Conservation (phyloP, 2,329 filamentous ascomycete species). For the Fusarium chuoi region DNA sequence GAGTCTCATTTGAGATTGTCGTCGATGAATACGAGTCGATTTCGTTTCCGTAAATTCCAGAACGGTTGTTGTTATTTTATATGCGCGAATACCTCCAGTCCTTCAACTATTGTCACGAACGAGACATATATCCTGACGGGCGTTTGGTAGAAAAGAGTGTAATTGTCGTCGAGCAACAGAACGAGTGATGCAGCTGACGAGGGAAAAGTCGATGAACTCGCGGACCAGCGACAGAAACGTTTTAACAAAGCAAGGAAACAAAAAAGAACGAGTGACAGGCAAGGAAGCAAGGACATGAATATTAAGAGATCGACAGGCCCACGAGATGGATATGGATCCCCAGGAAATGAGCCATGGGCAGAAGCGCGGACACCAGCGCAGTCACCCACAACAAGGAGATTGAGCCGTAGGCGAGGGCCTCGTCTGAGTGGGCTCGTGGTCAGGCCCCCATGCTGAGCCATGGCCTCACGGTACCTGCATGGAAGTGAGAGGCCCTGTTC, state of each 20-base stretch:
- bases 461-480: constrained; percentile 26
- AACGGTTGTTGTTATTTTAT: constrained; percentile 36
- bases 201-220: constrained; percentile 22
- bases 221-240: constrained; percentile 39
- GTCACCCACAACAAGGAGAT: constrained; percentile 34
- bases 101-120: constrained; percentile 34
- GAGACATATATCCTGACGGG: constrained; percentile 26
- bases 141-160: constrained; percentile 35
- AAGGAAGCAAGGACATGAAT: constrained; percentile 29
- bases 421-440: constrained; percentile 25
- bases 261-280: constrained; percentile 32
- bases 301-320: constrained; percentile 42
- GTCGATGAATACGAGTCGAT: constrained; percentile 37
- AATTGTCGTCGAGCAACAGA: constrained; percentile 41
- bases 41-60: constrained; percentile 21
- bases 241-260: constrained; percentile 38
- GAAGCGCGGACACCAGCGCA: constrained; percentile 37
- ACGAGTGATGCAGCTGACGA: constrained; percentile 40
- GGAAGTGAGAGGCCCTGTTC: constrained; percentile 23
- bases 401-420: constrained; percentile 36
- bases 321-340: constrained; percentile 39
- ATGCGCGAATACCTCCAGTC: constrained; percentile 30
- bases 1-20: constrained; percentile 63
- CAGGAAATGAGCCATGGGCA: constrained; percentile 43
- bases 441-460: constrained; percentile 23